These are phyloP conservation scores for Quercus wislizeni DNA, from an alignment of 306 rosid species.

Conservation along the genomic window DNA sequence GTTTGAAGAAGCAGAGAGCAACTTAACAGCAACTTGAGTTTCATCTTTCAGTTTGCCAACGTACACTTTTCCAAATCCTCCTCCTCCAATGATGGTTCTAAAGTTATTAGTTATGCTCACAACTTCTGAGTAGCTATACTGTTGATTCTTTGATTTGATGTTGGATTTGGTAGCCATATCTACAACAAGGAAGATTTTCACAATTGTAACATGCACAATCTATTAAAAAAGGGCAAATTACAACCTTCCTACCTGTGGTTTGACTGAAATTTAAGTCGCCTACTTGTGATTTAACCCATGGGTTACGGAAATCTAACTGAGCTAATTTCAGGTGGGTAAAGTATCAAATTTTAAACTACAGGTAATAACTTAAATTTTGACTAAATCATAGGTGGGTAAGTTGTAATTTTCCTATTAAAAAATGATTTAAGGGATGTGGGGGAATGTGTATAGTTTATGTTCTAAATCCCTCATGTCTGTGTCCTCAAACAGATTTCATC, in stretches of 20 bases:
- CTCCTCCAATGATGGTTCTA: constrained; percentile 34
- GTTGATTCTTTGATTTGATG: constrained; percentile 18
- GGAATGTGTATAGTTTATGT: background rate
- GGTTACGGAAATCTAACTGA: no score
- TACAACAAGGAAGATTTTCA: background rate
- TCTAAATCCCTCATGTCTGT: background rate
- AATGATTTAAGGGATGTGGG: background rate
- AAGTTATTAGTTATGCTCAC: constrained; percentile 32
- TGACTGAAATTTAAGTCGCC: no score
- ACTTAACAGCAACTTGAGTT: constrained; percentile 41
- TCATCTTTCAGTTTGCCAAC: constrained; percentile 21
- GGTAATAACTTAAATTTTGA: no score
- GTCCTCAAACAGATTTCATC: background rate
- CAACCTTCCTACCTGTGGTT: no score
- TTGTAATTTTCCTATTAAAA: background rate
- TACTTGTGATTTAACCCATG: no score
- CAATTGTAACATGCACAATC: rapidly evolving
- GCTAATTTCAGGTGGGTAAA: no score
- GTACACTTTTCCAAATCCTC: constrained; percentile 53
- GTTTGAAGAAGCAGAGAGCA: constrained; percentile 33
- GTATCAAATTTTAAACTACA: no score
- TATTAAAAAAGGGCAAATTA: no score
- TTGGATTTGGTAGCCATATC: background rate
- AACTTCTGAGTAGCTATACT: constrained; percentile 24
- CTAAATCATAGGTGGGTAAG: rapidly evolving